These are phyloP conservation scores for Barnettozyma sucrosica DNA, from an alignment of 805 yeast species.

Conservation along the genomic window DNA sequence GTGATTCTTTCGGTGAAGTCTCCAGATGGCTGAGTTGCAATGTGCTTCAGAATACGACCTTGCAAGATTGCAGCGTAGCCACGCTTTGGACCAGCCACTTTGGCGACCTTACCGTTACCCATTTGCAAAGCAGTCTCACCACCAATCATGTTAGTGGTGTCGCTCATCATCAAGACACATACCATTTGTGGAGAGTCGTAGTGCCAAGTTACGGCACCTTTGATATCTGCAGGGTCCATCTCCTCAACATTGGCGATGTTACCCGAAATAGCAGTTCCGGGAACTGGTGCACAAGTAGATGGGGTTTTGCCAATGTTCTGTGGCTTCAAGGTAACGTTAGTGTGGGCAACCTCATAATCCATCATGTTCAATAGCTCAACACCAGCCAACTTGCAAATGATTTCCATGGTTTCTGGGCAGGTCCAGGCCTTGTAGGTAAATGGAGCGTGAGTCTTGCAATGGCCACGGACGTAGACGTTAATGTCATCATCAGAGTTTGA, in stretches of 20 bases:
- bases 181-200: slow-evolving; percentile 59
- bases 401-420: slow-evolving; percentile 49
- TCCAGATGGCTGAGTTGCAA: slow-evolving; percentile 41
- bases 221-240: slow-evolving; percentile 27
- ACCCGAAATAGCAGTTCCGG: background rate
- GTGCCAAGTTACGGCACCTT: slow-evolving; percentile 61
- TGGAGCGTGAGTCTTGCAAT: slow-evolving; percentile 40
- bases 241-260: slow-evolving; percentile 5
- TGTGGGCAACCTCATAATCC: slow-evolving; percentile 52
- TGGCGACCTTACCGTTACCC: slow-evolving; percentile 22
- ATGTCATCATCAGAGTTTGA: slow-evolving; percentile 39
- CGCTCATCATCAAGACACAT: slow-evolving; percentile 58
- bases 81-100: slow-evolving; percentile 35
- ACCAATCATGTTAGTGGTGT: slow-evolving; percentile 52
- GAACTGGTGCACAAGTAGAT: background rate
- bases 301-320: slow-evolving; percentile 10
- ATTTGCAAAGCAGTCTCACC: slow-evolving; percentile 52
- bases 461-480: slow-evolving; percentile 48
- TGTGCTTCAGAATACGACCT: slow-evolving; percentile 40
- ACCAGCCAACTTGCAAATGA: slow-evolving; percentile 50
- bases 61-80: slow-evolving; percentile 49
- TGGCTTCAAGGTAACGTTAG: slow-evolving; percentile 42
- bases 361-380: slow-evolving; percentile 19
- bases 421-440: slow-evolving; percentile 54
- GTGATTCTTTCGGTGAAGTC: slow-evolving; percentile 36